These are phyloP conservation scores for Eucalyptus albens DNA, from an alignment of 345 rosid genomes.

Conservation along the genomic window DNA sequence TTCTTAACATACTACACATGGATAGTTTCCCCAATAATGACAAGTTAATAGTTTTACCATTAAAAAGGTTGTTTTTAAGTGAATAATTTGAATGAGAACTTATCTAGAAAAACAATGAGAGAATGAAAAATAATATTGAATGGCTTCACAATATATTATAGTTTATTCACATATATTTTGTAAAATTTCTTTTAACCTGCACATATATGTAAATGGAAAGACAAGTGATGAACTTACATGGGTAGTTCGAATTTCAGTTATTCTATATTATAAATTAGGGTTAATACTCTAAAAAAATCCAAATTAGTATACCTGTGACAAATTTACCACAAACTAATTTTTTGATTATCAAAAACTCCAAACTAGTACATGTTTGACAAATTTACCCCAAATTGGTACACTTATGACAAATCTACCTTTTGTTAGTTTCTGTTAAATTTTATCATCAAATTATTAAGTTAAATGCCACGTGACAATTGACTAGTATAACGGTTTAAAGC, in stretches of 20 bases:
- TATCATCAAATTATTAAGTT: too few relatives aligned
- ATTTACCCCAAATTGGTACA: rapidly evolving
- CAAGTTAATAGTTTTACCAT: neutral
- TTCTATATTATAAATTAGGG: neutral
- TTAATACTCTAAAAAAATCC: too few relatives aligned
- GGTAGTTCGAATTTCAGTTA: neutral
- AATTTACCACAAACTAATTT: too few relatives aligned
- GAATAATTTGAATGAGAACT: neutral
- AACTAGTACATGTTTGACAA: too few relatives aligned
- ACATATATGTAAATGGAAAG: too few relatives aligned
- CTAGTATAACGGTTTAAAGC: rapidly evolving
- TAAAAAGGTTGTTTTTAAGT: neutral
- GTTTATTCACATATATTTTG: too few relatives aligned
- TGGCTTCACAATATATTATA: neutral
- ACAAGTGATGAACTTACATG: neutral
- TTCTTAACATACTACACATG: neutral
- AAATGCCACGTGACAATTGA: too few relatives aligned
- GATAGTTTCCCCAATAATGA: neutral
- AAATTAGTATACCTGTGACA: rapidly evolving
- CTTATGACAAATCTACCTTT: too few relatives aligned
- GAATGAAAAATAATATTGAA: neutral
- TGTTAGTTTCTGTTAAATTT: too few relatives aligned
- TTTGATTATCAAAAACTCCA: rapidly evolving
- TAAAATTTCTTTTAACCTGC: too few relatives aligned
- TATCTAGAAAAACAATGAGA: neutral